A percentile compares a stretch with the other conserved stretches of the same genome.
Conservation (phyloP, 768 basidiomycete genomes). For the Trametes gibbosa region DNA sequence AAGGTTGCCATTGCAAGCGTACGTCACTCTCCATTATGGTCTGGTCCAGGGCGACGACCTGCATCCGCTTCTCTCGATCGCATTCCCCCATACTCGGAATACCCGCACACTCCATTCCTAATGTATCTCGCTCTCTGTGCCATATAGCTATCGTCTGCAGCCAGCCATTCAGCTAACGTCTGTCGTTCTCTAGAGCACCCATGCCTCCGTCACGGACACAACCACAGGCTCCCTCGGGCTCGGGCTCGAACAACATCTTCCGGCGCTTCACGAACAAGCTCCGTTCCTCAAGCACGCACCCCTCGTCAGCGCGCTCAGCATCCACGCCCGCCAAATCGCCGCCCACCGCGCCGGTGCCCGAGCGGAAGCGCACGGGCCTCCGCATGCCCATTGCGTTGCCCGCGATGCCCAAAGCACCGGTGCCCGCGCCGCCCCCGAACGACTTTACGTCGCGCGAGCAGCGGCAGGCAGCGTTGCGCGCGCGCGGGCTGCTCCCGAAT, state of each 20-base stretch:
- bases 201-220: conserved; percentile 3
- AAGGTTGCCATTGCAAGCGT: not conserved
- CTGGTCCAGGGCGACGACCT: not conserved
- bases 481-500: conserved; percentile 16
- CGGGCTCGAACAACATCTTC: conserved; percentile 10
- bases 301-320: not conserved
- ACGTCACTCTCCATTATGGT: not conserved
- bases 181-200: not conserved
- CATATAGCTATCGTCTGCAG: not conserved
- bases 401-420: conserved; percentile 16
- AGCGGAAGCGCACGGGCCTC: conserved; percentile 8
- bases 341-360: not conserved
- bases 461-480: conserved; percentile 20
- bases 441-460: conserved; percentile 21
- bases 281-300: conserved; percentile 6
- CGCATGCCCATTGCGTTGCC: no score
- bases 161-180: not conserved
- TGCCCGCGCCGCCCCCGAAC: conserved; percentile 11
- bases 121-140: not conserved
- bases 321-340: not conserved
- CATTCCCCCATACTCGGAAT: not conserved
- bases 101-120: not conserved
- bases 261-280: conserved; percentile 17
- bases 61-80: conserved; percentile 7
- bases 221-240: not conserved